Evolutionary conservation across 352 stramenopile genomes (phyloP), one percentile per base, ranked within the genome.

Genomic region (Pythium vanterpoolii): DNA sequence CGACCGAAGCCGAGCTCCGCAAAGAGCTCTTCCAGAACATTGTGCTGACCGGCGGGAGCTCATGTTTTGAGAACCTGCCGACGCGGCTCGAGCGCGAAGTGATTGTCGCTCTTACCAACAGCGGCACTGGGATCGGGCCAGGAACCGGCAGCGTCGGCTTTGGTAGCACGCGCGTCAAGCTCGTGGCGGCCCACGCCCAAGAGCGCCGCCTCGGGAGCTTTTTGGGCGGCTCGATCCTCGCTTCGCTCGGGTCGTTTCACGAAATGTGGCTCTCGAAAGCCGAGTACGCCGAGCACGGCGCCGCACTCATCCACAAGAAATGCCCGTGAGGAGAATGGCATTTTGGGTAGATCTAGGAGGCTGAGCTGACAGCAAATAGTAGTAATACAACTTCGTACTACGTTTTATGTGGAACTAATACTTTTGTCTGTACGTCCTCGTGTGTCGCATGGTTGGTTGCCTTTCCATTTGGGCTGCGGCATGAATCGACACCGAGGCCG

Each of bases 181-280:
- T 89, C 18, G 65, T 94, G 7, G 80, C 85, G 0, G 77, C 83
- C 9, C 80, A 88, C 50, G 50, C 68, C 1, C 74, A 85, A 28
- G 82, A 94, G 56, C 79, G 85, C 34, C 82, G 76, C 28, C 71
- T 92, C 46, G 79, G 82, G 18, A 70, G 79, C 28, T 94, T 90
- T 26, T 58, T 99, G 21, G 97, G 97, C 49, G 97, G 96, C 7
- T 99, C 96, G 43, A 99, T 99, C 74, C 66, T 99, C 24, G 95
- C 84, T 14, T 98, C 93, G 31, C 79, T 99, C 45, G 96, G 94
- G 14, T 98, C 90, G 34, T 99, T 99, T 79, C 91, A 98, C 68
- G 93, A 99, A 62, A 99, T 99, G 96, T 99, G 96, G 96, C 97
- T 99, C 65, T 98, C 94, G 33, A 99, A 98, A 74, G 83, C 85